Evolutionary conservation across 257 asterid genomes (phyloP), one percentile per base, ranked within the genome.

Genomic region (Nicotiana undulata): DNA sequence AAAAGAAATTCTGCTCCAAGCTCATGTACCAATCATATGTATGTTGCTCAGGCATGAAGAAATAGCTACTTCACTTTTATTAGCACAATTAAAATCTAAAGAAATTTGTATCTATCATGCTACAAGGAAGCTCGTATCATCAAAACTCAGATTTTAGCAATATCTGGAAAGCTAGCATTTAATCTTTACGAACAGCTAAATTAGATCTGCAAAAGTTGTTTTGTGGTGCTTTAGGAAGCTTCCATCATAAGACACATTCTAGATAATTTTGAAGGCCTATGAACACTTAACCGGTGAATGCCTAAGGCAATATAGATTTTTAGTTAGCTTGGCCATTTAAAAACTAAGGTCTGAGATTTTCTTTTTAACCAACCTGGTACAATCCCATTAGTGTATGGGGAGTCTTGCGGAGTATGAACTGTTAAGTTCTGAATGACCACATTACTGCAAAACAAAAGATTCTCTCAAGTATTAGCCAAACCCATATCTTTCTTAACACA

Each of bases 381-480:
- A 4, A 96, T 85, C 46, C 98, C 99, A 34, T 89, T 89, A 29
- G 97, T 96, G 86, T 77, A 26, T 16, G 99, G 99, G 87, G 99
- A 96, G 58, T 86, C 90, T 0, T 94, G 88, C 4, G 98, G 99
- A 44, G 99, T 78, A 80, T 89, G 84, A 77, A 86, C 87, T 4
- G 98, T 91, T 79, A 96, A 88, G 87, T 96, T 96, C 92, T 96
- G 98, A 63, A 96, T 93, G 79, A 96, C 86, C 79, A 96, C 89
- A 83, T 94, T 85, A 83, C 99, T 96, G 98, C 91, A 90, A 63
- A 78, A 76, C 52, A 75, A 29, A 61, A 81, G 66, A 20, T 46
- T n/a, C 26, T 66, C 77, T 75, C 61, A 37, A 82, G 56, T 51
- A 72, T 44, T 56, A 44, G 44, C 34, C 15, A 52, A n/a, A 77